Base-by-base conservation (phyloP, 2,329 filamentous ascomycete genomes). In the Aspergillus sp. region DNA sequence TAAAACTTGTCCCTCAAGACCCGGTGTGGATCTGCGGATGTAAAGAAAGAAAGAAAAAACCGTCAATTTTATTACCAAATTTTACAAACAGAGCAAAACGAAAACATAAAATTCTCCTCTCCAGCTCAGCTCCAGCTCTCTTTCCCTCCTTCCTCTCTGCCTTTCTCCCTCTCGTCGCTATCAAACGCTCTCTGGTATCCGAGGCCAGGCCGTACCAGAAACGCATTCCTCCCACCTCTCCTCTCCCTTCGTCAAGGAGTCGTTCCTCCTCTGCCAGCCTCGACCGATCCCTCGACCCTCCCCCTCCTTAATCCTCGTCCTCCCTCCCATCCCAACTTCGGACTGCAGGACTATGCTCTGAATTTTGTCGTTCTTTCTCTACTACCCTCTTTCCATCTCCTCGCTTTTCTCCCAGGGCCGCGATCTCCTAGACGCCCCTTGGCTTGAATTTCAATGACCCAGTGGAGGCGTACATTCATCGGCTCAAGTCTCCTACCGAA, bases 81-180 rank as follows among this genome's bases (percentile, higher is more conserved):
- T 50, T 55, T 67, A 72, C 69, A 63, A 72, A 72, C 66, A 66
- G 64, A 73, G 69, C 56, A 73, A 72, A 72, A 72, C 62, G 62
- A 72, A 73, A 72, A 72, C 69, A 72, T 59, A 61, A 61, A 62
- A 62, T 60, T 66, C 64, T 63, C 65, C 61, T 62, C 65, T 55
- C 54, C 22, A 63, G 59, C 62, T 62, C 61, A 60, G 61, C 59
- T 62, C 56, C 52, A 60, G 34, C 34, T 36, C 34, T 36, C 61
- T 58, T 61, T 56, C 62, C 63, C 51, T 64, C 54, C 15, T 57
- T 57, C 51, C 47, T 49, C 34, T 57, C 39, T 45, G 41, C 48
- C 36, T 57, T 15, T 30, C 22, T 55, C 34, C 8, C 41, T 44
- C 32, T 41, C 42, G 12, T 36, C 20, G 36, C 43, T 18, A 13